A percentile compares a stretch with the other conserved stretches of the same genome.
Conservation (phyloP, 306 rosid species). For the Malus sylvestris region DNA sequence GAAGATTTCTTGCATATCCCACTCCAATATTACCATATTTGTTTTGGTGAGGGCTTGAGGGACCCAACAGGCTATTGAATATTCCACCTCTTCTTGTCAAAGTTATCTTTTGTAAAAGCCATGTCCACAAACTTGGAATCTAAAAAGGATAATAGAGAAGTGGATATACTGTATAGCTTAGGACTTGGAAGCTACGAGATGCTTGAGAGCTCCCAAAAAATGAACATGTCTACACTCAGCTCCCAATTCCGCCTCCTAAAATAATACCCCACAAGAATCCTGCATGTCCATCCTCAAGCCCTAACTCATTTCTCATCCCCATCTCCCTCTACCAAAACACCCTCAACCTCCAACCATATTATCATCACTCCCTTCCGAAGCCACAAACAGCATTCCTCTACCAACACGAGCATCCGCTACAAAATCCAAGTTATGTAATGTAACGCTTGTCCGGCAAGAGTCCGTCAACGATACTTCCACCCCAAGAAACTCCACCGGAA, state of each 20-base stretch:
- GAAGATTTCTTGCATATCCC: too few relatives aligned
- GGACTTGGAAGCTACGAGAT: neutral
- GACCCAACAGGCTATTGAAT: neutral
- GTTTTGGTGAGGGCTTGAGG: too few relatives aligned
- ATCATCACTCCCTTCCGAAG: slow-evolving; percentile 12
- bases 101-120: neutral
- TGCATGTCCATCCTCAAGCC: slow-evolving; percentile 15
- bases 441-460: too few relatives aligned
- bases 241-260: slow-evolving; percentile 27
- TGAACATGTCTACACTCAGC: slow-evolving; percentile 39
- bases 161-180: neutral
- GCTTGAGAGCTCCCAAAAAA: neutral
- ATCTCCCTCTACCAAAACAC: slow-evolving; percentile 12
- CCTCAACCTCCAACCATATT: slow-evolving; percentile 2
- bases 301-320: slow-evolving; percentile 13
- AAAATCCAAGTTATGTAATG: neutral
- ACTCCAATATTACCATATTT: too few relatives aligned
- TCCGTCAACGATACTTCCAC: too few relatives aligned
- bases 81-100: neutral
- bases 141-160: neutral
- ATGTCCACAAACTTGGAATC: slow-evolving; percentile 3
- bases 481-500: too few relatives aligned
- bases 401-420: neutral
- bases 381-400: neutral
- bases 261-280: slow-evolving; percentile 5